Percentiles rank a stretch among this genome's conserved stretches.
These are phyloP conservation scores for Phytophthora litchii DNA, from an alignment of 352 stramenopile species.

Conservation along the genomic window DNA sequence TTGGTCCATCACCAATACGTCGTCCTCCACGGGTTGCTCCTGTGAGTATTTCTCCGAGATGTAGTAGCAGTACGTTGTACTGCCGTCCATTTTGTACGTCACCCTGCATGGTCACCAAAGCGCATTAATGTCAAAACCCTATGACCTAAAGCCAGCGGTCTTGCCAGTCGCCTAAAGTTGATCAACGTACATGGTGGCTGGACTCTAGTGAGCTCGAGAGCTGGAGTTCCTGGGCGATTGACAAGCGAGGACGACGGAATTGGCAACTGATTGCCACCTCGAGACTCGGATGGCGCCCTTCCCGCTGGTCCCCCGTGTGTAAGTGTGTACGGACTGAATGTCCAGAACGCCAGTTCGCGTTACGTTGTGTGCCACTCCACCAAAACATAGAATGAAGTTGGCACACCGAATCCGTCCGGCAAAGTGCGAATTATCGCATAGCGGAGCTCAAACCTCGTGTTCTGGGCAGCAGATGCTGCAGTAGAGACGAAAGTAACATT, in stretches of 20 bases:
- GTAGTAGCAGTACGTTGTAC: slow-evolving; percentile 87
- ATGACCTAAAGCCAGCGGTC: slow-evolving; percentile 10
- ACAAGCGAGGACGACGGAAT: slow-evolving; percentile 7
- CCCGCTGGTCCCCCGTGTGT: slow-evolving; percentile 4
- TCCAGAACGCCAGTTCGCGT: slow-evolving; percentile 37
- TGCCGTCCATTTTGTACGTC: slow-evolving; percentile 77
- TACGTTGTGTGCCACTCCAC: slow-evolving; percentile 29
- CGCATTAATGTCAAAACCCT: neutral
- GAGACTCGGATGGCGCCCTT: slow-evolving; percentile 10
- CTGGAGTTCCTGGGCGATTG: slow-evolving; percentile 5
- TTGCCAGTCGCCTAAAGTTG: neutral
- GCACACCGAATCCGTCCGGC: slow-evolving; percentile 1
- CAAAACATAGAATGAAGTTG: slow-evolving; percentile 29
- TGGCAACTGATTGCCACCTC: slow-evolving; percentile 10
- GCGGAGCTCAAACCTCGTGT: slow-evolving; percentile 2
- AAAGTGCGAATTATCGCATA: slow-evolving; percentile 19
- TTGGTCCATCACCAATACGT: slow-evolving; percentile 48
- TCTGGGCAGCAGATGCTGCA: slow-evolving; percentile 9
- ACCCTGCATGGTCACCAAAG: slow-evolving; percentile 25
- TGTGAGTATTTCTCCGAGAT: slow-evolving; percentile 63
- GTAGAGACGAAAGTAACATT: slow-evolving; percentile 1
- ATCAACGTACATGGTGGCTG: slow-evolving; percentile 33
- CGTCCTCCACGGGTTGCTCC: slow-evolving; percentile 45
- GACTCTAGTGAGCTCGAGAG: slow-evolving; percentile 9
- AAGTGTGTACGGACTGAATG: slow-evolving; percentile 19